Conservation (phyloP, 2,329 filamentous ascomycete genomes). For the Grosmannia serpens region DNA sequence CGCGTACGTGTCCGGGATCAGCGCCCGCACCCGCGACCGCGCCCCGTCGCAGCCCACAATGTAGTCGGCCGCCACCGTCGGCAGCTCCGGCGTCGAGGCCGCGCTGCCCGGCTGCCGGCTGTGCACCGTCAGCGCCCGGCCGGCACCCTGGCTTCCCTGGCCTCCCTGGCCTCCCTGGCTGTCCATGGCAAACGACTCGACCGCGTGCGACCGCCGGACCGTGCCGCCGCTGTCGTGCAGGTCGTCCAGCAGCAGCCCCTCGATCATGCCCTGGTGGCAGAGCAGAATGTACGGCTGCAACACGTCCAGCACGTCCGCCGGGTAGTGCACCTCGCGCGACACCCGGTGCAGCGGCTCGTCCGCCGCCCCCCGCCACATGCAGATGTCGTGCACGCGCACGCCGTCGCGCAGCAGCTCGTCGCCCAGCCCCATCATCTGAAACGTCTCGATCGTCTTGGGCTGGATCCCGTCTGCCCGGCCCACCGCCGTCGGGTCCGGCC, state of each 20-base stretch:
- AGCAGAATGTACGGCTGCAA: constrained; percentile 42
- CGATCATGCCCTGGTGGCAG: constrained; percentile 64
- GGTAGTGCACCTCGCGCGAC: constrained; percentile 49
- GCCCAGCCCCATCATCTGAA: constrained; percentile 58
- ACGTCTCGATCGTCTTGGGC: constrained; percentile 67
- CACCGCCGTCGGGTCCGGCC: constrained; percentile 42
- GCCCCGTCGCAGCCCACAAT: constrained; percentile 64
- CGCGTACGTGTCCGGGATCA: constrained; percentile 30
- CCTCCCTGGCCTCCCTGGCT: not conserved
- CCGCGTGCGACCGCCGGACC: constrained; percentile 52
- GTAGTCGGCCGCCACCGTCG: constrained; percentile 34
- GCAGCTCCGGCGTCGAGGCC: not conserved
- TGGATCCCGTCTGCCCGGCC: constrained; percentile 58
- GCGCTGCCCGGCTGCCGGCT: not conserved
- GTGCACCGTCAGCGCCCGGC: not conserved
- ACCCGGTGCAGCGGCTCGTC: constrained; percentile 32
- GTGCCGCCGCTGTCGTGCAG: constrained; percentile 51
- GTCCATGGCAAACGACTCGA: constrained; percentile 35
- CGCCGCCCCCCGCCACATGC: constrained; percentile 54
- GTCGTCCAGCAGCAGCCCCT: constrained; percentile 58
- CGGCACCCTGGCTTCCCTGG: not conserved
- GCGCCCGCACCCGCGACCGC: constrained; percentile 55
- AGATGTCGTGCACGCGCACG: constrained; percentile 61
- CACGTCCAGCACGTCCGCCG: constrained; percentile 32
- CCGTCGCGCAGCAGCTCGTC: constrained; percentile 54